Evolutionary conservation across 768 basidiomycete species (phyloP), one percentile per base, ranked within the genome.

Genomic region (Grammothele lineata): DNA sequence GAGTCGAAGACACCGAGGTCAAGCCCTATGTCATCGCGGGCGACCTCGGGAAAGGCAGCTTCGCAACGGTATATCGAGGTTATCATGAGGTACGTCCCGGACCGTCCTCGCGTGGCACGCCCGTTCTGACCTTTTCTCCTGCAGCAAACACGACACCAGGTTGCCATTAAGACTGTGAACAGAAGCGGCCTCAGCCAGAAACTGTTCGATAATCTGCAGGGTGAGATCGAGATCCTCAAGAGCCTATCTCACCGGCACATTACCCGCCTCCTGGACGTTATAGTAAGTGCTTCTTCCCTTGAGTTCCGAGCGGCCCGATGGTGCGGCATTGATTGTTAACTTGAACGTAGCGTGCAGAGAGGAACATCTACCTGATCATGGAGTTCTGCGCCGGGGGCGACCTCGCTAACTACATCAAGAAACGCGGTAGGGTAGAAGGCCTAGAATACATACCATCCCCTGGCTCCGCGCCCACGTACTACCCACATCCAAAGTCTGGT

Each of bases 321-420:
- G 18, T 35, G 23, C 6, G 22, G 19, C 15, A 15, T 23, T 17
- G 47, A 34, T 19, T 45, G 41, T 18, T 11, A 5, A 25, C 18
- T 33, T 37, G 43, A 34, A 27, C 32, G 8, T 50, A 88, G 86
- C 78, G 83, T 38, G 83, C 84, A 2, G 85, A 88, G 56, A 75
- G 76, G 47, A 78, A 87, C 58, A 86, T 90, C 58, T 97, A 96
- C 70, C 83, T 99, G 47, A 86, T 99, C 58, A 99, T 98, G 86
- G 95, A 96, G 58, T 97, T 81, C 65, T 98, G 96, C 63, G 82
- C 92, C 1, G 95, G 94, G 2, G 94, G 94, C 3, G 96, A 99
- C 67, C 80, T 99, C 40, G 91, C 92, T 0, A 83, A 91, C 57
- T 98, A 98, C 60, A 95, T 98, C 75, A 93, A 92, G 83, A 92